Evolutionary conservation across 768 basidiomycete genomes (phyloP), one percentile per base, ranked within the genome.

Genomic region (Galerina marginata): DNA sequence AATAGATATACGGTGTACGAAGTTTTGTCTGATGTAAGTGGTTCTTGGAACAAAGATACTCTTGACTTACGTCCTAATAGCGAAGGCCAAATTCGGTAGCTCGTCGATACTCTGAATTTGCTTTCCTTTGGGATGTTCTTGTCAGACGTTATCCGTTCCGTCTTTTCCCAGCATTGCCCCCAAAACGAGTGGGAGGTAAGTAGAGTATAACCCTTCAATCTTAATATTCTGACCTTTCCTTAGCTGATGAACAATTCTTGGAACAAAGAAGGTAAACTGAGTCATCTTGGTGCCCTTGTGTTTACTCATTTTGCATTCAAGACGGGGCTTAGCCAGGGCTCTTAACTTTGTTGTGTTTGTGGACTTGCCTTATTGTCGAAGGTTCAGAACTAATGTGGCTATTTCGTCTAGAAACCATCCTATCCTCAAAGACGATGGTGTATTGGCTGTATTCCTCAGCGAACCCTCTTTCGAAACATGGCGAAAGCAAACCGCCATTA

Each of bases 41-140:
- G 7, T 42, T 36, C 23, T 40, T 47, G 16, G 47, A 33, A 38
- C 42, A 47, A 48, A 56, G 38, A 20, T 9, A n/a, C 45, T 46
- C 26, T 55, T 42, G 54, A 38, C 61, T 64, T 15, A 68, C 33
- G 54, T 49, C 29, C 51, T 23, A 36, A 29, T 53, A 56, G 61
- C 65, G 93, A 83, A 82, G 87, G 51, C 86, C 85, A 4, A 77
- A 83, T 11, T 79, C 92, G 12, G 92, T 98, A 20, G 81, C 87
- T 29, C 81, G 96, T 54, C 85, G 97, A 58, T 99, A 98, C 73
- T 94, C 92, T 6, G 97, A 99, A 72, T 99, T 99, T 72, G 84
- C 83, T 9, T 95, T 91, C 74, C 79, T 99, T 26, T 91, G 93
- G 86, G 95, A 98, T 63, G 90, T 88, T 63, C 80, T 99, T 45